Conservation (phyloP, 768 basidiomycete genomes). For the Boletus rex-veris region DNA sequence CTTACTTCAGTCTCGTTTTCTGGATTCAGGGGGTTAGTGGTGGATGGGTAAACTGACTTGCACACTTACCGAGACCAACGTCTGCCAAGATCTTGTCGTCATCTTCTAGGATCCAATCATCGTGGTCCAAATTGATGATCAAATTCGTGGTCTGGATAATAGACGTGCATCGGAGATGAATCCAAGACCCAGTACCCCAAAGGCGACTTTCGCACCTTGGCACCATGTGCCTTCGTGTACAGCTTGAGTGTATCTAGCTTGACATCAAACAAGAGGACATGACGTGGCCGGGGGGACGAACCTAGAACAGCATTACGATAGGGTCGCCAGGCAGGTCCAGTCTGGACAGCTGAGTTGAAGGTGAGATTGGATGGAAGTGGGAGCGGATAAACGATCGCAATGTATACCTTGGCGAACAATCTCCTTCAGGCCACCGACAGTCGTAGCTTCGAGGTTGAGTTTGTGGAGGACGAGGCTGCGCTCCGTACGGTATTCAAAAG, state of each 20-base stretch:
- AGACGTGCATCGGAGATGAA: neutral
- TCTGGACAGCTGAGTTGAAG: conserved; percentile 56
- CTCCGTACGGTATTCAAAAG: conserved; percentile 89
- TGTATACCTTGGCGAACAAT: conserved; percentile 58
- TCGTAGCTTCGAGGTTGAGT: conserved; percentile 74
- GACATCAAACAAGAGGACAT: neutral
- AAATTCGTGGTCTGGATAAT: conserved; percentile 81
- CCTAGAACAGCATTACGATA: conserved; percentile 74
- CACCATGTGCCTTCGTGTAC: conserved; percentile 91
- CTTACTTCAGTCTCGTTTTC: conserved; percentile 97
- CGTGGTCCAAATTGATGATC: conserved; percentile 96
- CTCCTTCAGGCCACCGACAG: conserved; percentile 77
- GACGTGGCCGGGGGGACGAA: conserved; percentile 23
- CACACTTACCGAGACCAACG: conserved; percentile 67
- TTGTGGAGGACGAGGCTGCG: conserved; percentile 81
- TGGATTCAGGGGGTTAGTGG: conserved; percentile 28
- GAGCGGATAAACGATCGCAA: neutral
- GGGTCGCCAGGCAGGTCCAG: conserved; percentile 82
- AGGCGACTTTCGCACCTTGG: conserved; percentile 57
- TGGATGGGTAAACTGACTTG: neutral
- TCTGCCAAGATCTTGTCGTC: conserved; percentile 62
- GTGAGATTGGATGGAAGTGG: conserved; percentile 5
- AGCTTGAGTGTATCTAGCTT: conserved; percentile 85
- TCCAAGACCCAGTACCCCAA: neutral
- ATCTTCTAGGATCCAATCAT: conserved; percentile 85